Evolutionary conservation across 345 rosid genomes (phyloP), one percentile per base, ranked within the genome.

Genomic region (Eucalyptus sp.): DNA sequence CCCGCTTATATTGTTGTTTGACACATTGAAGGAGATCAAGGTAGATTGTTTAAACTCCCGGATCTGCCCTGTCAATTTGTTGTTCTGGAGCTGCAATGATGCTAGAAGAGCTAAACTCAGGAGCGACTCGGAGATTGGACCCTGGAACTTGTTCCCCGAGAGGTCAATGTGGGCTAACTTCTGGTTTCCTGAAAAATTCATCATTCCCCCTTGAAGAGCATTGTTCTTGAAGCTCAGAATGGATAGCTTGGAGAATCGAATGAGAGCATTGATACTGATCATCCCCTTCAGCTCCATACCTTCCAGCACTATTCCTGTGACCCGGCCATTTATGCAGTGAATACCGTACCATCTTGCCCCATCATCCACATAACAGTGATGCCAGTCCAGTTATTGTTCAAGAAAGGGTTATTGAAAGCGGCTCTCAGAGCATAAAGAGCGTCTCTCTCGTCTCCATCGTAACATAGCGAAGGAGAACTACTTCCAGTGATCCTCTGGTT

Each of bases 11-110:
- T 91, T 85, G 52, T 95, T 95, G 90, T 90, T 58, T 7, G 96
- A 93, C 71, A 94, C 92, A 88, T 94, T 91, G 86, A 94, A 91
- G 2, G 33, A 68, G 68, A 27, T 81, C 90, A 92, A 88, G 68
- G 90, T 89, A 31, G 90, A 43, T 83, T 92, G 93, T 49, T 88
- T 49, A 12, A 94, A 92, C 49, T 58, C 91, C 5, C 89, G 93
- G 51, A 94, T 86, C 18, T 87, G 60, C 27, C 95, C 94, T 62
- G 93, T 91, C 88, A 93, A 86, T 48, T 56, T 80, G 91, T 94
- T 95, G 43, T 89, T 91, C 81, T 94, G 93, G 86, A 95, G 94
- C 91, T 89, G 94, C 91, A 93, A 50, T 22, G 93, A 93, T 56
- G 54, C 90, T 87, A 94, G 56, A 12, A 58, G 62, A 37, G 85